Conservation (phyloP, 2,329 filamentous ascomycete species). For the Nigrospora osmanthi region DNA sequence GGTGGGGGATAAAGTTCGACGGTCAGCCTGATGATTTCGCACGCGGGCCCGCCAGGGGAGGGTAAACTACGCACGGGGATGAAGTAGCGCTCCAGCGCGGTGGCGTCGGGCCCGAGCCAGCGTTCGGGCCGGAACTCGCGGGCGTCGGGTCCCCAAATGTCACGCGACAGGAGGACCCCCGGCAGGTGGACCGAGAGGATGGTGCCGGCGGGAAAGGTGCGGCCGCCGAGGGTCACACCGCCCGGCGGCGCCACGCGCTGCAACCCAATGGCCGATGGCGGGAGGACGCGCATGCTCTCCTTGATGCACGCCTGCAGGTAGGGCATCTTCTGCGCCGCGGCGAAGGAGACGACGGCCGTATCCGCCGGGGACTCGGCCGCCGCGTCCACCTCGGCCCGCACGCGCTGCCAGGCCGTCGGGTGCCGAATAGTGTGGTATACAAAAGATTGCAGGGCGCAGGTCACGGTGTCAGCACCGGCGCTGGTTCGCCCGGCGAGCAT, state of each 20-base stretch:
- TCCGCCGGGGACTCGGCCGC: conserved; percentile 6
- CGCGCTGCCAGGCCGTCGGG: conserved; percentile 1
- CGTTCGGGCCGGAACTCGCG: conserved; percentile 12
- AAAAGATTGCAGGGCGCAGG: conserved; percentile 1
- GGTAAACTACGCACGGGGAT: conserved; percentile 8
- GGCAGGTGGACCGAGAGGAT: conserved; percentile 13
- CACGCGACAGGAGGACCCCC: conserved; percentile 18
- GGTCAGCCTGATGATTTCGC: background rate
- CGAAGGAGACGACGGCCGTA: conserved; percentile 10
- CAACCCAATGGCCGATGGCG: conserved; percentile 17
- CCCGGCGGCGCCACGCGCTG: conserved; percentile 15
- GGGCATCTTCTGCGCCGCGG: conserved; percentile 18
- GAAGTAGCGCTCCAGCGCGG: conserved; percentile 8
- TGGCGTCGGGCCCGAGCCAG: conserved; percentile 10
- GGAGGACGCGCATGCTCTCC: conserved; percentile 20
- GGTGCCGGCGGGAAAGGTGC: conserved; percentile 17
- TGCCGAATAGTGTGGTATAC: conserved; percentile 5
- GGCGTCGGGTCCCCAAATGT: conserved; percentile 13
- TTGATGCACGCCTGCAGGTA: conserved; percentile 26
- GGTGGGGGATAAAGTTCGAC: background rate
- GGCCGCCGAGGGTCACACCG: conserved; percentile 17
- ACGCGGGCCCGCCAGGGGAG: background rate
- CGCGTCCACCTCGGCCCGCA: conserved; percentile 12
- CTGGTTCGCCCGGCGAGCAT: no score
- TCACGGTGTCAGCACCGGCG: background rate